Percentiles rank a stretch among this genome's conserved stretches.
Evolutionary conservation across 2,329 filamentous ascomycete genomes (phyloP).

Genomic region (Fusarium luffae): DNA sequence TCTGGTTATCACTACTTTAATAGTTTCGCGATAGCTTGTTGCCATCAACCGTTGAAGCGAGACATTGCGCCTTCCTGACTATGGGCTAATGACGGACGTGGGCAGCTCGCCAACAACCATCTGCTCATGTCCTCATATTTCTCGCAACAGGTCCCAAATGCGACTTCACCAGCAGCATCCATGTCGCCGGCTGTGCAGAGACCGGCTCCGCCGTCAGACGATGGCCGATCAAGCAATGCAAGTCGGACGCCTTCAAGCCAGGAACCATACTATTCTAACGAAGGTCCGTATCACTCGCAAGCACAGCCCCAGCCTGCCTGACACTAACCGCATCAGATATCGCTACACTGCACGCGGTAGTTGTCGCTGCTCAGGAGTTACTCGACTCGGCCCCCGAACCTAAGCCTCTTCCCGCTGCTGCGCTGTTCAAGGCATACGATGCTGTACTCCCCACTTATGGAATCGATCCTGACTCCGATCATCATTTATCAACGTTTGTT

Average conservation of each 20-base stretch:
- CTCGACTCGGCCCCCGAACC: slow-evolving; percentile 66
- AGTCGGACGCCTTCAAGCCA: slow-evolving; percentile 46
- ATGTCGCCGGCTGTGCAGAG: slow-evolving; percentile 43
- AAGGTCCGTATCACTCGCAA: slow-evolving; percentile 57
- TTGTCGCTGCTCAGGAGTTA: slow-evolving; percentile 75
- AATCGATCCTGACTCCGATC: slow-evolving; percentile 77
- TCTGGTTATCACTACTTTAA: neutral
- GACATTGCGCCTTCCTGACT: slow-evolving; percentile 36
- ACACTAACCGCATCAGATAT: slow-evolving; percentile 71
- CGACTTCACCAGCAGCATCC: slow-evolving; percentile 44
- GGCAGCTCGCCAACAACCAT: slow-evolving; percentile 46
- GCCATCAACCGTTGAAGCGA: slow-evolving; percentile 11
- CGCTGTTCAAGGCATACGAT: slow-evolving; percentile 85
- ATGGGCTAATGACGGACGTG: slow-evolving; percentile 51
- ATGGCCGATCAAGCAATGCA: slow-evolving; percentile 45
- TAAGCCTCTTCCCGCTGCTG: slow-evolving; percentile 76
- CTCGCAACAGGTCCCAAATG: slow-evolving; percentile 36
- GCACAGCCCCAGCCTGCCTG: neutral
- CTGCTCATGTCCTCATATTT: slow-evolving; percentile 36
- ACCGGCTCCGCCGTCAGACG: slow-evolving; percentile 43
- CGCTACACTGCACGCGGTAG: slow-evolving; percentile 79
- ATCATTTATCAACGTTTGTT: slow-evolving; percentile 79
- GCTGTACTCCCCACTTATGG: slow-evolving; percentile 76
- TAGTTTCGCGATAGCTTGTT: slow-evolving; percentile 3
- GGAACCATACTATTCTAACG: slow-evolving; percentile 67